A percentile compares a stretch with the other conserved stretches of the same genome.
phyloP scores from a whole-genome alignment of 495 filamentous ascomycete species.

The Aspergillus egyptiacus region DNA sequence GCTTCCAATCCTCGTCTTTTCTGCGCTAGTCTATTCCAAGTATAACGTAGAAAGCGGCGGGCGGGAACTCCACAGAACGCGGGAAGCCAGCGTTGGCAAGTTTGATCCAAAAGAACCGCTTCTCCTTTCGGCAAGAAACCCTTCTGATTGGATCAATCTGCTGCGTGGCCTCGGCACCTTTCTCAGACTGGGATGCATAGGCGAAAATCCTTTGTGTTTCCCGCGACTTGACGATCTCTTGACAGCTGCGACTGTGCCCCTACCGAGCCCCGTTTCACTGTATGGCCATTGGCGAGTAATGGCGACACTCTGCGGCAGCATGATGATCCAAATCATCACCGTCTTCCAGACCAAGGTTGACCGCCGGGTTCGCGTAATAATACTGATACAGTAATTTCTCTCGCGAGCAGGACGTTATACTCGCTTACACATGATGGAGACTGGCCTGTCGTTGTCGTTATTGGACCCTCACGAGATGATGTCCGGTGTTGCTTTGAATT shows the following conservation, averaged over 20 bases:
- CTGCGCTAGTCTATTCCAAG: neutral
- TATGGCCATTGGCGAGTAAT: no score
- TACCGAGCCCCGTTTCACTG: neutral
- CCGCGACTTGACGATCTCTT: neutral
- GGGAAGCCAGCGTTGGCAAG: neutral
- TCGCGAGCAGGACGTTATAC: neutral
- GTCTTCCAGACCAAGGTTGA: neutral
- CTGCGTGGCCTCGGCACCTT: conserved; percentile 21
- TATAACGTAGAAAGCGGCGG: conserved; percentile 4
- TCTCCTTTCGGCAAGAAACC: conserved; percentile 30
- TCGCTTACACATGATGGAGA: conserved; percentile 5
- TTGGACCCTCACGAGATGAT: neutral
- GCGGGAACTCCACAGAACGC: conserved; percentile 6
- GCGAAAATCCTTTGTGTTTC: conserved; percentile 21
- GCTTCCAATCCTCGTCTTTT: neutral
- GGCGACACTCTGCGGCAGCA: neutral
- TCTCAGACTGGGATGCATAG: conserved; percentile 42
- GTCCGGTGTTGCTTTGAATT: neutral
- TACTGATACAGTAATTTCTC: no score
- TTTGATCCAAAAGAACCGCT: neutral
- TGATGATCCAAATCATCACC: neutral
- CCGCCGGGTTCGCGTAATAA: neutral
- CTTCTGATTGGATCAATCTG: conserved; percentile 31
- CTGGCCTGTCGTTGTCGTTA: conserved; percentile 1
- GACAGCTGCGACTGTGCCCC: neutral